Evolutionary conservation across 2,329 filamentous ascomycete species (phyloP).

Genomic region (Aspergillus transmontanensis): DNA sequence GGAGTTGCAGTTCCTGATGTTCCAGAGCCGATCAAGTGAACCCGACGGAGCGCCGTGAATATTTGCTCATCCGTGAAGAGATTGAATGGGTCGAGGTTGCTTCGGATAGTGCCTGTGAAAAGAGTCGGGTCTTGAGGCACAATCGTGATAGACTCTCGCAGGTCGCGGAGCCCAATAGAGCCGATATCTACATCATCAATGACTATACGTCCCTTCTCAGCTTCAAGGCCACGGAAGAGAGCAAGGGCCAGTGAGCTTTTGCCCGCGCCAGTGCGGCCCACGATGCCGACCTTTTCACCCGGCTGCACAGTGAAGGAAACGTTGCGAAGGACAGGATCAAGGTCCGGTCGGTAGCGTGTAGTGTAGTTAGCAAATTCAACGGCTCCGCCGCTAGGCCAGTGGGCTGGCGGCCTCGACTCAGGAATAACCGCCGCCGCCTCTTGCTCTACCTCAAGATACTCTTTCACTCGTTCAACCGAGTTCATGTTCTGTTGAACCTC

Average conservation of each 20-base stretch:
- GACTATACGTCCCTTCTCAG: slow-evolving; percentile 83
- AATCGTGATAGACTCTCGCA: slow-evolving; percentile 93
- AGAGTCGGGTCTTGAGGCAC: slow-evolving; percentile 93
- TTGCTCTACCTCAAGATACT: slow-evolving; percentile 95
- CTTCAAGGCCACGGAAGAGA: slow-evolving; percentile 90
- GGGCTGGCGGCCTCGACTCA: slow-evolving; percentile 72
- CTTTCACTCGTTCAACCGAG: slow-evolving; percentile 94
- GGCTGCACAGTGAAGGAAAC: slow-evolving; percentile 85
- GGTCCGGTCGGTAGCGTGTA: slow-evolving; percentile 82
- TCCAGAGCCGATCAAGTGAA: slow-evolving; percentile 72
- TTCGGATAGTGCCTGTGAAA: slow-evolving; percentile 88
- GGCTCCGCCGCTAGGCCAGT: slow-evolving; percentile 83
- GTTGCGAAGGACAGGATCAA: slow-evolving; percentile 81
- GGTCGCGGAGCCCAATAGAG: slow-evolving; percentile 84
- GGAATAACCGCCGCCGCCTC: slow-evolving; percentile 79
- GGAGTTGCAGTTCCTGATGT: slow-evolving; percentile 41
- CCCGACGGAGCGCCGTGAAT: slow-evolving; percentile 80
- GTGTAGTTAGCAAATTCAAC: slow-evolving; percentile 89
- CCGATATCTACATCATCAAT: slow-evolving; percentile 92
- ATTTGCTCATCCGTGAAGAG: slow-evolving; percentile 89
- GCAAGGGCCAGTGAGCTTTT: slow-evolving; percentile 95
- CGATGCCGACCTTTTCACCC: slow-evolving; percentile 91
- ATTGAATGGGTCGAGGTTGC: slow-evolving; percentile 89
- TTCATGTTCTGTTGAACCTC: slow-evolving; percentile 99
- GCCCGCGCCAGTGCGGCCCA: slow-evolving; percentile 91